Percentiles rank a stretch among this genome's conserved stretches.
These are phyloP conservation scores for Gentiana dahurica DNA, from an alignment of 257 asterid genomes.

Conservation along the genomic window DNA sequence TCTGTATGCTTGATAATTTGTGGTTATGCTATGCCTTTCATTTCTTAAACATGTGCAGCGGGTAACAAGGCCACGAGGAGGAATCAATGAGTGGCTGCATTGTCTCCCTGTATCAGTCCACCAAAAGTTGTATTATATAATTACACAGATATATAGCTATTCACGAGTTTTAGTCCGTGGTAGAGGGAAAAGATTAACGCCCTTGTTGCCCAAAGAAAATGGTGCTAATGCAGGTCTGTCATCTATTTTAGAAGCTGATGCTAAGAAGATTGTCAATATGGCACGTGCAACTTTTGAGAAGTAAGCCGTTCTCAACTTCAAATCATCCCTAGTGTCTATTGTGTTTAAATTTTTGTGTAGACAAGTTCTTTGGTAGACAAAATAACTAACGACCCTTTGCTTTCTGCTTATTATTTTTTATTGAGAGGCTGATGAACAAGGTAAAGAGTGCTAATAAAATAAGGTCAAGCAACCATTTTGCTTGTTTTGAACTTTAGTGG, in stretches of 20 bases:
- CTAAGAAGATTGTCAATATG: conserved; percentile 60
- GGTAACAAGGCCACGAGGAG: conserved; percentile 93
- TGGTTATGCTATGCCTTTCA: background rate
- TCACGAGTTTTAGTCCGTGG: conserved; percentile 35
- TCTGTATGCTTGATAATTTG: background rate
- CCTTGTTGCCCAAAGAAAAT: conserved; percentile 32
- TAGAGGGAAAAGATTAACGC: conserved; percentile 29
- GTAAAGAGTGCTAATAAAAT: no score
- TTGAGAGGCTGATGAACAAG: no score
- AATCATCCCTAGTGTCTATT: background rate
- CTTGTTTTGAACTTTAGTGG: no score
- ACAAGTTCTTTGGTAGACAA: no score
- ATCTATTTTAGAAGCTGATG: conserved; percentile 84
- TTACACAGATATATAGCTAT: conserved; percentile 43
- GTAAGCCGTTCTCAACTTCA: conserved; percentile 32
- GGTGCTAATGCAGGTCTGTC: conserved; percentile 55
- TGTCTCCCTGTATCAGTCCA: conserved; percentile 97
- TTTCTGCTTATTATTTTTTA: no score
- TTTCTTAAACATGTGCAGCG: conserved; percentile 41
- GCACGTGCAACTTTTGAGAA: conserved; percentile 77
- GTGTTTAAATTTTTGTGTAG: no score
- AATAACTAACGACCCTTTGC: no score
- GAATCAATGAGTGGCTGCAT: conserved; percentile 81
- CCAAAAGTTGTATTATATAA: conserved; percentile 52
- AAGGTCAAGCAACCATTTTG: no score